Conservation (phyloP, 768 basidiomycete genomes). For the Suillus plorans region DNA sequence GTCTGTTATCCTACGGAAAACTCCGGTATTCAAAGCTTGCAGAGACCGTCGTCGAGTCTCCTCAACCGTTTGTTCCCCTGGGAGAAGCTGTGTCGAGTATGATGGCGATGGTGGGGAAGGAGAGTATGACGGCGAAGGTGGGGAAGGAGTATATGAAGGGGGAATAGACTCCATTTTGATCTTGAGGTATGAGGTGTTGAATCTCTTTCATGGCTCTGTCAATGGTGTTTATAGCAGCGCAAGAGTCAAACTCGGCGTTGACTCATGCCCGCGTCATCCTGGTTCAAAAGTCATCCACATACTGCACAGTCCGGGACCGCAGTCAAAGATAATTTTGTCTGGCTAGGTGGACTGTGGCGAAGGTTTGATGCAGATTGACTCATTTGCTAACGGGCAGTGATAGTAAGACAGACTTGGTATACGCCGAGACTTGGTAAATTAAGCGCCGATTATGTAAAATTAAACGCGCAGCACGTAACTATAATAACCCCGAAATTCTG, state of each 20-base stretch:
- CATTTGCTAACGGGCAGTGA: too few species aligned
- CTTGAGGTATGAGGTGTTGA: neutral
- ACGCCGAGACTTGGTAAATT: too few species aligned
- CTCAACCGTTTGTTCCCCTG: constrained; percentile 51
- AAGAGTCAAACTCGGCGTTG: neutral
- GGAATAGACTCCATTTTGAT: constrained; percentile 6
- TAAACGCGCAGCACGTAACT: too few species aligned
- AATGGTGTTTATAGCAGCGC: neutral
- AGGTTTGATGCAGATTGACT: too few species aligned
- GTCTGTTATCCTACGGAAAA: constrained; percentile 32
- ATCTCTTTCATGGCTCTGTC: constrained; percentile 6
- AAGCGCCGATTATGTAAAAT: too few species aligned
- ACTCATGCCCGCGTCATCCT: neutral
- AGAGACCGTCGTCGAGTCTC: constrained; percentile 31
- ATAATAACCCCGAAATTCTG: too few species aligned
- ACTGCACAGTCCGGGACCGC: neutral
- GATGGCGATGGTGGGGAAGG: constrained; percentile 41
- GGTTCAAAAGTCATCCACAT: neutral
- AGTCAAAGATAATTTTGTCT: too few species aligned
- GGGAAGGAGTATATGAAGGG: constrained; percentile 4
- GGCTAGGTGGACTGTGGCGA: too few species aligned
- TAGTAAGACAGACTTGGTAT: too few species aligned
- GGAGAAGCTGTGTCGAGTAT: constrained; percentile 52
- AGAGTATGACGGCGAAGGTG: constrained; percentile 53
- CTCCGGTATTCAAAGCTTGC: constrained; percentile 10